A percentile compares a stretch with the other conserved stretches of the same genome.
Evolutionary conservation across 495 filamentous ascomycete genomes (phyloP).

Genomic region (Astrothelium macrocarpum): DNA sequence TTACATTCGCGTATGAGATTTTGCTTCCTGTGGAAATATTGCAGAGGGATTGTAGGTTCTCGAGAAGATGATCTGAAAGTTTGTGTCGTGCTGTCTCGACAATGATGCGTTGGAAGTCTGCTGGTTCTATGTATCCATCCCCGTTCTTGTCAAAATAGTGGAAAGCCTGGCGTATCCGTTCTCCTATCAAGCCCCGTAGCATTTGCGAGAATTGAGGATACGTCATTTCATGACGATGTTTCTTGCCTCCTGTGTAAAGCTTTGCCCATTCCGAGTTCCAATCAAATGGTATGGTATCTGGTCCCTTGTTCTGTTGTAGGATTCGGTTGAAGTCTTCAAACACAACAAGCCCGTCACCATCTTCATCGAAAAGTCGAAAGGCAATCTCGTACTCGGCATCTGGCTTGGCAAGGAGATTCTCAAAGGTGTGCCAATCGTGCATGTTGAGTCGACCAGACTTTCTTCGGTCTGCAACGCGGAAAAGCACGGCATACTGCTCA

Average conservation of each 20-base stretch:
- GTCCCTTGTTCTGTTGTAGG: slow-evolving; percentile 73
- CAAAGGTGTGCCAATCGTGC: slow-evolving; percentile 82
- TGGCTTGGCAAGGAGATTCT: slow-evolving; percentile 85
- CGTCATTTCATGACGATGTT: slow-evolving; percentile 75
- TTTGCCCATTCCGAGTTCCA: slow-evolving; percentile 98
- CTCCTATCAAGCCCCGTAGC: slow-evolving; percentile 90
- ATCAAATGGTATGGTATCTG: slow-evolving; percentile 79
- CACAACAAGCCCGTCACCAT: slow-evolving; percentile 71
- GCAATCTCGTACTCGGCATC: slow-evolving; percentile 99
- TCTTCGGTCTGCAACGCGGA: slow-evolving; percentile 74
- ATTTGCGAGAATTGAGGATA: slow-evolving; percentile 98
- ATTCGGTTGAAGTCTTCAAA: slow-evolving; percentile 75
- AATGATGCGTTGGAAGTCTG: slow-evolving; percentile 95
- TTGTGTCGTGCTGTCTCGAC: slow-evolving; percentile 89
- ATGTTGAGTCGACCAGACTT: slow-evolving; percentile 61
- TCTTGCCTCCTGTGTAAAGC: slow-evolving; percentile 79
- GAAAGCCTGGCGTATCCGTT: slow-evolving; percentile 92
- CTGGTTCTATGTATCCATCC: slow-evolving; percentile 95
- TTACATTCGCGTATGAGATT: slow-evolving; percentile 93
- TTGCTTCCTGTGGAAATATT: slow-evolving; percentile 88
- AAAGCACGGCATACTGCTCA: slow-evolving; percentile 87
- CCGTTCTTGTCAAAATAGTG: slow-evolving; percentile 79
- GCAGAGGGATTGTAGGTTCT: slow-evolving; percentile 86
- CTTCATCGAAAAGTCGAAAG: slow-evolving; percentile 86
- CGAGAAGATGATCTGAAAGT: slow-evolving; percentile 91